Conservation (phyloP, 495 filamentous ascomycete genomes). For the Xylaria intraflava region DNA sequence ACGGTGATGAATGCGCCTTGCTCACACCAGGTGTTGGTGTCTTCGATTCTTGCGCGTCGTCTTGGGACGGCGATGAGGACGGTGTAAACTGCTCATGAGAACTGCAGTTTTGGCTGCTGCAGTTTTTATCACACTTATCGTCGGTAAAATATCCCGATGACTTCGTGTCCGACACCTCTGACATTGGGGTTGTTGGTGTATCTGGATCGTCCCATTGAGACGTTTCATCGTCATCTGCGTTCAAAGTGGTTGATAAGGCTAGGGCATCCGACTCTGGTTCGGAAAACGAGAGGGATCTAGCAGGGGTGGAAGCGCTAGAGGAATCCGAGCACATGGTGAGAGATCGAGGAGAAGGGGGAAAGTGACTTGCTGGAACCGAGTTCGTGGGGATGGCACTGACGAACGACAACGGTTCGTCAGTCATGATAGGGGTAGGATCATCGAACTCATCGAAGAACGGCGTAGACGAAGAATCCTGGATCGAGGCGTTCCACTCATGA, state of each 20-base stretch:
- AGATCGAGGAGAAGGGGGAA: constrained; percentile 42
- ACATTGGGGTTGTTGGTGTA: constrained; percentile 29
- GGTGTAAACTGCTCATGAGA: constrained; percentile 10
- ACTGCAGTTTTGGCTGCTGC: constrained; percentile 11
- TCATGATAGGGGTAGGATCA: constrained; percentile 30
- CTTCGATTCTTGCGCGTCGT: constrained; percentile 26
- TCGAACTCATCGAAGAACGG: constrained; percentile 32
- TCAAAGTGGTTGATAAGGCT: constrained; percentile 18
- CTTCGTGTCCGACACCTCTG: constrained; percentile 27
- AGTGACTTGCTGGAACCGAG: constrained; percentile 21
- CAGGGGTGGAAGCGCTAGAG: constrained; percentile 34
- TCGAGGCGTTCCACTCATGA: constrained; percentile 30
- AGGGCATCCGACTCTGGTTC: constrained; percentile 36
- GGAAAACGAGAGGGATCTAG: constrained; percentile 39
- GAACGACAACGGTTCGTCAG: constrained; percentile 37
- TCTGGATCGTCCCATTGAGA: constrained; percentile 29
- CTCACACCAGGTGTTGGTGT: constrained; percentile 36
- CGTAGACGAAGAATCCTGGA: constrained; percentile 21
- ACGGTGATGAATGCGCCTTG: constrained; percentile 22
- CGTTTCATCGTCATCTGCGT: constrained; percentile 20
- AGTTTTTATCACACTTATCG: constrained; percentile 7
- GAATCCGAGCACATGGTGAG: constrained; percentile 43
- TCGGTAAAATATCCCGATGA: constrained; percentile 14
- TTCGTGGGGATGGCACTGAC: constrained; percentile 3
- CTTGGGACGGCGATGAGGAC: not conserved